Conservation (phyloP, 2,329 filamentous ascomycete species). For the Grosmannia penicillata region DNA sequence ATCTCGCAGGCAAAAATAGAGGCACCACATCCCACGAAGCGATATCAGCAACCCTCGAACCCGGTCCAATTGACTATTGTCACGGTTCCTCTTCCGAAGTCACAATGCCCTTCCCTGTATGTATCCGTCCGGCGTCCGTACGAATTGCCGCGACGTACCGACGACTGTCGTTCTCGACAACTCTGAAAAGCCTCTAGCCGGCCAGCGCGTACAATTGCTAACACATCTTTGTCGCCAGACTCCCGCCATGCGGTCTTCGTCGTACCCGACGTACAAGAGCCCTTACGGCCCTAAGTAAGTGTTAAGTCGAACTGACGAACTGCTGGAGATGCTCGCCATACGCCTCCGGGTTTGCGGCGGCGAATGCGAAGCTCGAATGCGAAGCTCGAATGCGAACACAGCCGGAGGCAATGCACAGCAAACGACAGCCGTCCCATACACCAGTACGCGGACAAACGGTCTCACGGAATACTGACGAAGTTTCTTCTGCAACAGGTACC, state of each 20-base stretch:
- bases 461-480: too few relatives aligned
- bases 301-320: conserved; percentile 3
- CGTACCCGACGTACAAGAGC: conserved; percentile 38
- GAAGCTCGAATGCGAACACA: too few relatives aligned
- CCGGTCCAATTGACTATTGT: background rate
- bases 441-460: too few relatives aligned
- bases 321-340: too few relatives aligned
- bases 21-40: background rate
- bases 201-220: background rate
- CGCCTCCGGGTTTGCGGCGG: background rate
- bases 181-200: background rate
- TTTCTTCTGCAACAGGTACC: conserved; percentile 39
- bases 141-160: background rate
- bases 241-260: conserved; percentile 24
- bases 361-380: background rate
- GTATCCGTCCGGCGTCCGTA: conserved; percentile 8
- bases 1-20: conserved; percentile 13
- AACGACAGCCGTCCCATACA: too few relatives aligned
- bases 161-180: background rate
- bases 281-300: conserved; percentile 52
- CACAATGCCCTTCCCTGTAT: conserved; percentile 17
- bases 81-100: background rate
- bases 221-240: conserved; percentile 20
- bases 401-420: too few relatives aligned
- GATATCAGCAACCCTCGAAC: background rate